Conservation (phyloP, 148 eudicot genomes). For the Nepenthes mirabilis region DNA sequence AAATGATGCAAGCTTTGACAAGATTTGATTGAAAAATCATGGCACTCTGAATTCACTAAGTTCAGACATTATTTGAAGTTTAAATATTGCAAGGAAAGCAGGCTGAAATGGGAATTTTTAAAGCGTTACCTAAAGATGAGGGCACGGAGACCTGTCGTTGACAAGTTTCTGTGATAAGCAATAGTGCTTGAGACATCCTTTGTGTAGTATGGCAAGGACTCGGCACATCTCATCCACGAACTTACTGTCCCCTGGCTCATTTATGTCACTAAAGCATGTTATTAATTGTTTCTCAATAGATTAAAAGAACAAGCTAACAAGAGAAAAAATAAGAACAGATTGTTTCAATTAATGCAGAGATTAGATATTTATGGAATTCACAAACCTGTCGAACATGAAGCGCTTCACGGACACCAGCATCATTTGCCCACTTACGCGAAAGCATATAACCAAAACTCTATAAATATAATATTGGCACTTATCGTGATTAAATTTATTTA, state of each 20-base stretch:
- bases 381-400: conserved; percentile 10
- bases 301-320: not conserved
- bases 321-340: not conserved
- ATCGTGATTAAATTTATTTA: not conserved
- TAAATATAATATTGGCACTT: not conserved
- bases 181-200: conserved; percentile 5
- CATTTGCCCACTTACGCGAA: conserved; percentile 8
- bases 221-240: conserved; percentile 16
- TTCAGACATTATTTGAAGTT: not conserved
- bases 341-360: not conserved
- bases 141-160: conserved; percentile 11
- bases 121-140: conserved; percentile 17
- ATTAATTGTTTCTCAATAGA: not conserved
- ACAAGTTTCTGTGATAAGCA: conserved; percentile 16
- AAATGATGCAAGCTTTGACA: not conserved
- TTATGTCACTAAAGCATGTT: not conserved
- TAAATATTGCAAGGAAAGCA: not conserved
- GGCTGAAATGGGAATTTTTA: not conserved
- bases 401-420: conserved; percentile 12
- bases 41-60: not conserved
- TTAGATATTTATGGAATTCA: not conserved
- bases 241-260: conserved; percentile 12
- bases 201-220: conserved; percentile 6
- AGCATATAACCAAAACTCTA: conserved; percentile 13
- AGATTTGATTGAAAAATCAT: not conserved